Base-by-base conservation (phyloP, 1,284 basidiomycete genomes). In the Cryptococcus amylolentus region DNA sequence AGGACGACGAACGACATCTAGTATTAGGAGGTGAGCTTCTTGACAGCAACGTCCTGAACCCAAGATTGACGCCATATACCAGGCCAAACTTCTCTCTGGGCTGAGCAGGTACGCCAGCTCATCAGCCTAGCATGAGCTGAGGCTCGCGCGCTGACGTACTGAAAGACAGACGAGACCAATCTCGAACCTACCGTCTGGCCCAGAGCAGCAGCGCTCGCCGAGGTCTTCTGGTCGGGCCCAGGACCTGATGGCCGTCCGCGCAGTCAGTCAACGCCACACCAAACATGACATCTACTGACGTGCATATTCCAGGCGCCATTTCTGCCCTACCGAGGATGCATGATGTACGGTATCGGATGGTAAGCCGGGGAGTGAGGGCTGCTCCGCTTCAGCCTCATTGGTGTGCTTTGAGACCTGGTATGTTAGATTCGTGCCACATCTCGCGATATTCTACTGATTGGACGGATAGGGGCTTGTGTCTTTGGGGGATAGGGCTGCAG, bases 221-320 rank as follows among this genome's bases (percentile, higher is more conserved):
- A 93, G 78, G 70, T 91, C 16, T 91, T 88, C 77, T 92, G 89
- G 89, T 85, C 83, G 2, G 88, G 90, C 0, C 79, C 81, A 0
- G 78, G 74, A 43, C 42, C 40, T 4, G 38, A 57, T 0, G 64
- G 80, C 26, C 79, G 83, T 5, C 40, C 31, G 9, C 23, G 47
- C 48, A 48, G 45, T 54, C 18, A 20, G 46, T 49, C 27, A 13
- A 14, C 18, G 13, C 5, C 35, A 13, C 13, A 8, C 27, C 38
- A 41, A 31, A 35, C 16, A 16, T 41, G 20, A 23, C 23, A 23
- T 5, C 16, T 38, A 12, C 56, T 38, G 16, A 18, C 23, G n/a
- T 14, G 40, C 26, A 41, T 13, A 81, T 26, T 9, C 12, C 47
- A 70, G 66, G 84, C 66, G 78, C 83, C 27, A 77, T 73, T 2